These are phyloP conservation scores for Dioscorea dumetorum DNA, from an alignment of 106 monocot genomes.

Conservation along the genomic window DNA sequence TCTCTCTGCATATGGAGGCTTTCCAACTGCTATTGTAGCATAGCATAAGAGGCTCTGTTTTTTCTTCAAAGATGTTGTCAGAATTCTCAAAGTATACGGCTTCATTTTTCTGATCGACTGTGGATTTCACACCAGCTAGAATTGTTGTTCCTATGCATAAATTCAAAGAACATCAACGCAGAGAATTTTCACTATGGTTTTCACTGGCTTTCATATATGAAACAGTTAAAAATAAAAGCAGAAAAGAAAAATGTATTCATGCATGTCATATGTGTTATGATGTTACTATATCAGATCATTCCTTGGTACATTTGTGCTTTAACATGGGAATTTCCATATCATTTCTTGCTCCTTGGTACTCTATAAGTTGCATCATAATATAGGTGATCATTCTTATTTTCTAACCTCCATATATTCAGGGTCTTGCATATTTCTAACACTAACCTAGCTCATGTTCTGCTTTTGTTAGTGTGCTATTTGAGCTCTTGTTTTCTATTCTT, in stretches of 20 bases:
- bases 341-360: too few species aligned
- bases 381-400: too few species aligned
- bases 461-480: too few species aligned
- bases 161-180: neutral
- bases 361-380: too few species aligned
- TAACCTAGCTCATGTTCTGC: too few species aligned
- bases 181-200: neutral
- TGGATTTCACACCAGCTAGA: slow-evolving; percentile 41
- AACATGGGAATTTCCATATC: too few species aligned
- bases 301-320: too few species aligned
- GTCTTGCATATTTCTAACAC: too few species aligned
- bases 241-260: neutral
- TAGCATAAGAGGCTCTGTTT: slow-evolving; percentile 31
- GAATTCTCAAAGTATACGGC: slow-evolving; percentile 53
- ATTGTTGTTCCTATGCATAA: slow-evolving; percentile 52
- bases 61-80: slow-evolving; percentile 9
- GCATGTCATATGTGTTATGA: too few species aligned
- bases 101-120: slow-evolving; percentile 29
- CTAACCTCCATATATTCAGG: too few species aligned
- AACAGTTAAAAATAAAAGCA: neutral
- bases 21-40: slow-evolving; percentile 5
- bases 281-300: too few species aligned
- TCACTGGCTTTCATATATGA: neutral
- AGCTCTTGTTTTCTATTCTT: too few species aligned
- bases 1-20: slow-evolving; percentile 8